Evolutionary conservation across 2,329 filamentous ascomycete species (phyloP), one percentile per base, ranked within the genome.

Genomic region (Arachnomyces sp.): DNA sequence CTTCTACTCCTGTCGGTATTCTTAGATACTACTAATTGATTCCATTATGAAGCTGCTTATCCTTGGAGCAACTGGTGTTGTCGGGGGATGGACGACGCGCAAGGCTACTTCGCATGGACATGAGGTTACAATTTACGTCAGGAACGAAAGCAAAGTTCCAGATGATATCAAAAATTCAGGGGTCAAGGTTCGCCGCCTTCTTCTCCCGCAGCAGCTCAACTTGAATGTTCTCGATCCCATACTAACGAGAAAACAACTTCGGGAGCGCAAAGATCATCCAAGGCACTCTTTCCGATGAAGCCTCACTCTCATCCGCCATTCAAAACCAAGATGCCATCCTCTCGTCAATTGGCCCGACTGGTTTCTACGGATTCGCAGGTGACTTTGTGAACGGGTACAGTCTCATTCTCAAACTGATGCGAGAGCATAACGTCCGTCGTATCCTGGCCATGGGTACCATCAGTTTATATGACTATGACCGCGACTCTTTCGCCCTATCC

Each of bases 381-480:
- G 16, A 39, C 11, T 28, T 43, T 12, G 15, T 32, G 12, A 21
- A 32, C 11, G 46, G 46, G 36, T 48, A 48, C 33, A 40, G 40
- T 7, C 33, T 44, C 7, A 43, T 57, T 30, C 41, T 59, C 25
- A 43, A 44, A n/a, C 33, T 54, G 8, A 58, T 58, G 55, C 48
- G 46, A n/a, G 17, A 52, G 34, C 50, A 60, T 34, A 44, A 50
- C 42, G 56, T 62, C 31, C 18, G 46, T 3, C 54, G 62, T 7
- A 59, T 65, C 29, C 45, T 62, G 12, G 58, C 53, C 4, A 62
- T 62, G 56, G 46, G 54, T 7, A 65, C 61, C 3, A 31, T 59
- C 7, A 60, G 61, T 6, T 45, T 54, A 17, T 40, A 48, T n/a
- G 40, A 44, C 1, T n/a, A n/a, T n/a, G 39, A 47, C 0, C 45